phyloP scores from a whole-genome alignment of 441 rosid species.

The Sinapis alba region DNA sequence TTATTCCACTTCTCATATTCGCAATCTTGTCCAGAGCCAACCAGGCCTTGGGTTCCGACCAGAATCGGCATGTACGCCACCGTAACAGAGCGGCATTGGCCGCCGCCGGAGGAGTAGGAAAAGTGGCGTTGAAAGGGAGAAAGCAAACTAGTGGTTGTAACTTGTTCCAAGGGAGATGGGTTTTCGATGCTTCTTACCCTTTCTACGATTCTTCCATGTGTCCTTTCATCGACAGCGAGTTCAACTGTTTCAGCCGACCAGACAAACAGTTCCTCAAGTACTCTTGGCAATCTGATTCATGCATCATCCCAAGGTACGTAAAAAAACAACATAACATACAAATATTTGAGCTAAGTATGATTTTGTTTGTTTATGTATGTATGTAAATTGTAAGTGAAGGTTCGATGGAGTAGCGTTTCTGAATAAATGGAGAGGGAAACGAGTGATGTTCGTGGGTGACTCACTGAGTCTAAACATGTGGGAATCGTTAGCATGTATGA shows the following conservation, averaged over 20 bases:
- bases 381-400: conserved; percentile 36
- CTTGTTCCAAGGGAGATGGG: conserved; percentile 65
- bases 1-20: conserved; percentile 13
- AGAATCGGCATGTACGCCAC: conserved; percentile 12
- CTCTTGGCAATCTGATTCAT: conserved; percentile 64
- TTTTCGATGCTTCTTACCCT: conserved; percentile 53
- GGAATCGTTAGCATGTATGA: conserved; percentile 72
- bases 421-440: conserved; percentile 63
- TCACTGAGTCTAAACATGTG: conserved; percentile 86
- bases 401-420: conserved; percentile 60
- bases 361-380: neutral
- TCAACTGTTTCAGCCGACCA: conserved; percentile 65
- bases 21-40: conserved; percentile 22
- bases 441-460: conserved; percentile 82
- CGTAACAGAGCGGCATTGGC: conserved; percentile 31
- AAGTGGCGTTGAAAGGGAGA: conserved; percentile 41
- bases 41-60: conserved; percentile 17
- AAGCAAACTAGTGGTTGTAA: conserved; percentile 61
- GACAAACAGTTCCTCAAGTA: conserved; percentile 64
- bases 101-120: conserved; percentile 38
- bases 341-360: neutral
- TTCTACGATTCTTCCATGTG: conserved; percentile 53
- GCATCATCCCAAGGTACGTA: conserved; percentile 58
- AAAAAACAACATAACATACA: neutral
- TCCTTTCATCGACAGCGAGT: conserved; percentile 63